Conservation (phyloP, 2,329 filamentous ascomycete genomes). For the Fusarium coffeatum region DNA sequence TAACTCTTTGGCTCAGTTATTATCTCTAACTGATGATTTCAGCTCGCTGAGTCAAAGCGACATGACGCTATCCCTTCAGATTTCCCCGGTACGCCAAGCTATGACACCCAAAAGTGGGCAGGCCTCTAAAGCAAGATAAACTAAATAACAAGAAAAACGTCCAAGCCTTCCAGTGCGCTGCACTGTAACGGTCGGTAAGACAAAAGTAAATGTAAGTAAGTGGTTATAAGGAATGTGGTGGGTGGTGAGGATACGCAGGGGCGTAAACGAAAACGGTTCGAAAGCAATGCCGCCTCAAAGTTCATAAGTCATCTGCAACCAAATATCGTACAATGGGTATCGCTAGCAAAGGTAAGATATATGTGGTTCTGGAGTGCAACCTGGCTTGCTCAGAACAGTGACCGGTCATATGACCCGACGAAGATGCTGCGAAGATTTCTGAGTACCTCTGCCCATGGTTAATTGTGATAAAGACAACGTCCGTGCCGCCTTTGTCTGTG, state of each 20-base stretch:
- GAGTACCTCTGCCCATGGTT: slow-evolving; percentile 55
- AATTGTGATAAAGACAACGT: slow-evolving; percentile 73
- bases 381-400: background rate
- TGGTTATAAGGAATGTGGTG: slow-evolving; percentile 27
- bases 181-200: background rate
- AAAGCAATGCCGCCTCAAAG: slow-evolving; percentile 22
- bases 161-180: background rate
- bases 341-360: slow-evolving; percentile 1
- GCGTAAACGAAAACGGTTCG: slow-evolving; percentile 1
- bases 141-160: slow-evolving; percentile 2
- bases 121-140: slow-evolving; percentile 14
- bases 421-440: slow-evolving; percentile 37
- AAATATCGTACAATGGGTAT: slow-evolving; percentile 28
- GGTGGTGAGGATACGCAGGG: slow-evolving; percentile 2
- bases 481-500: slow-evolving; percentile 66
- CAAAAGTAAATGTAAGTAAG: slow-evolving; percentile 24
- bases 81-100: slow-evolving; percentile 20
- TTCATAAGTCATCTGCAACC: slow-evolving; percentile 35
- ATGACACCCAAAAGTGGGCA: slow-evolving; percentile 15
- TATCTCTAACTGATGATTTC: slow-evolving; percentile 12
- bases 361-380: background rate
- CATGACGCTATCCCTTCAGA: slow-evolving; percentile 12
- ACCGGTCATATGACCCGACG: slow-evolving; percentile 43
- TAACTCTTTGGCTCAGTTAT: slow-evolving; percentile 21
- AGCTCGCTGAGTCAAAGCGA: slow-evolving; percentile 10